These are phyloP conservation scores for Penicillium diatomitis DNA, from an alignment of 495 filamentous ascomycete genomes.

Conservation along the genomic window DNA sequence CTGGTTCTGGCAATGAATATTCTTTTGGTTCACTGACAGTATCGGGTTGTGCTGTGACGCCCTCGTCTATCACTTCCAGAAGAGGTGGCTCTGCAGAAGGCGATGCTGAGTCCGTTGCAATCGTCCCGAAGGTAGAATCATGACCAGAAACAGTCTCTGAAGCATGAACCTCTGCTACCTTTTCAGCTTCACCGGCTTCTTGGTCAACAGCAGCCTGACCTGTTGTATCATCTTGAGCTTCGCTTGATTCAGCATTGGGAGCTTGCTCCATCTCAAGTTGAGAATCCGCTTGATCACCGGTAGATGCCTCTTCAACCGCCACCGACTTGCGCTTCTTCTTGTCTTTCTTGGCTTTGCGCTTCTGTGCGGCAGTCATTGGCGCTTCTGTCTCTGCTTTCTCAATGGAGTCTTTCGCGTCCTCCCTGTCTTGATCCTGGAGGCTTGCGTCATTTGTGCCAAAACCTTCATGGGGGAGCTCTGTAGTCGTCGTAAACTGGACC, in stretches of 20 bases:
- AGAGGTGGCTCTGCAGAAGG: neutral
- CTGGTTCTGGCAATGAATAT: neutral
- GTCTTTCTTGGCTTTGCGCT: slow-evolving; percentile 29
- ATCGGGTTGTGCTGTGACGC: neutral
- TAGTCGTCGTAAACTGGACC: neutral
- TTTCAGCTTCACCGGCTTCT: neutral
- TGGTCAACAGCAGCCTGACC: neutral
- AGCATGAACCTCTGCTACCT: neutral
- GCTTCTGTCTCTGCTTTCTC: slow-evolving; percentile 8
- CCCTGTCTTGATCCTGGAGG: neutral
- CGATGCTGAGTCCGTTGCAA: slow-evolving; percentile 3
- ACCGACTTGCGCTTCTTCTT: slow-evolving; percentile 23
- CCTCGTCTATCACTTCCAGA: neutral
- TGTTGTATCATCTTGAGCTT: neutral
- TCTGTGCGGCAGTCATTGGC: slow-evolving; percentile 7
- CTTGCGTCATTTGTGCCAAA: neutral
- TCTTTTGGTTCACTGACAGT: neutral
- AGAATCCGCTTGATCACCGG: neutral
- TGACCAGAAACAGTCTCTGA: neutral
- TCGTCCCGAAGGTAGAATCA: neutral
- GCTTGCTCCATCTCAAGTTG: neutral
- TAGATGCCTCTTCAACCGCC: slow-evolving; percentile 2
- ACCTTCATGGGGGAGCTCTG: slow-evolving; percentile 3
- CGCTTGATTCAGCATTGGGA: neutral
- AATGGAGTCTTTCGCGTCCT: neutral